Conservation (phyloP, 179 eudicot species). For the Dionaea muscipula region DNA sequence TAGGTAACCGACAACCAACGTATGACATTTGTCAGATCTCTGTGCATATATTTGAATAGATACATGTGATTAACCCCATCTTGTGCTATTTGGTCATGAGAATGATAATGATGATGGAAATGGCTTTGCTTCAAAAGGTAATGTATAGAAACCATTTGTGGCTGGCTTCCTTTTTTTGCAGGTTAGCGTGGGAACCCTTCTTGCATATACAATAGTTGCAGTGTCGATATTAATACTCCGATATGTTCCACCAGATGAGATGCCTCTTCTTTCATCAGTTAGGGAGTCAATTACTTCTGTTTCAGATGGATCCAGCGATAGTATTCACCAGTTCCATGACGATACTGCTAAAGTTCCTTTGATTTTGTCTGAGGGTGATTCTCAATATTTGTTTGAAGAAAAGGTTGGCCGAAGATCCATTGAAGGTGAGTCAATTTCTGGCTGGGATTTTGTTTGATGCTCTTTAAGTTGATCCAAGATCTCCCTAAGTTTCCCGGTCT, state of each 20-base stretch:
- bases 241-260: constrained; percentile 46
- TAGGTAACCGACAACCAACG: no score
- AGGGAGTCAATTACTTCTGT: constrained; percentile 24
- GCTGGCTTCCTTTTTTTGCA: constrained; percentile 23
- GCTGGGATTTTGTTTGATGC: no score
- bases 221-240: constrained; percentile 51
- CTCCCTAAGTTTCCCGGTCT: no score
- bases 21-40: no score
- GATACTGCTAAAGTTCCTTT: constrained; percentile 23
- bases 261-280: constrained; percentile 22
- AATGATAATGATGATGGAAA: no score
- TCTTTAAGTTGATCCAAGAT: no score
- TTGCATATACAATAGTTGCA: constrained; percentile 60
- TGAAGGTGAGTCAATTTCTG: no score
- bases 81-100: no score
- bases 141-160: background rate
- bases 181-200: constrained; percentile 74
- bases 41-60: no score
- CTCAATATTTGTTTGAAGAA: constrained; percentile 14
- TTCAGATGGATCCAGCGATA: constrained; percentile 8
- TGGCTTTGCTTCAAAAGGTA: constrained; percentile 2
- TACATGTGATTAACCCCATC: no score
- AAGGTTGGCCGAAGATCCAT: background rate
- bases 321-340: constrained; percentile 13
- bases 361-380: constrained; percentile 15